A percentile compares a stretch with the other conserved stretches of the same genome.
Evolutionary conservation across 805 yeast species (phyloP).

Genomic region (Ogataea paradorogensis): DNA sequence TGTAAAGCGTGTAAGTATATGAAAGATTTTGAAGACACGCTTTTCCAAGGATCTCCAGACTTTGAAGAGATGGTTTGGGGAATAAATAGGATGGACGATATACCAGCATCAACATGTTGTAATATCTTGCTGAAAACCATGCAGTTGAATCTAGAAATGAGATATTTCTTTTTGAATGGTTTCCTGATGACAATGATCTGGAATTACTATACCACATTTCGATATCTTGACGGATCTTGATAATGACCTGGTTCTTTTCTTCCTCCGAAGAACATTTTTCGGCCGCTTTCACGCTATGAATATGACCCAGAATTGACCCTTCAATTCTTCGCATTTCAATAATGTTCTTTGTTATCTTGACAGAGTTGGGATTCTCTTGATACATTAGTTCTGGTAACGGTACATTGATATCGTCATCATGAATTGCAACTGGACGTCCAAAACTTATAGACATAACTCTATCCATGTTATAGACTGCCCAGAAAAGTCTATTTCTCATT

Average conservation of each 20-base stretch:
- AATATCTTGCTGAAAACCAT: conserved; percentile 42
- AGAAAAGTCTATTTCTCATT: conserved; percentile 39
- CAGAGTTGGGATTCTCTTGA: conserved; percentile 40
- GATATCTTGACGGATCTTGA: conserved; percentile 34
- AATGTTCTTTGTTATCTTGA: conserved; percentile 40
- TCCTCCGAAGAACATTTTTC: conserved; percentile 30
- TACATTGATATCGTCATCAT: conserved; percentile 29
- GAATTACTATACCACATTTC: conserved; percentile 36
- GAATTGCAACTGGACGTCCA: conserved; percentile 28
- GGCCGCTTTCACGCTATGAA: conserved; percentile 44
- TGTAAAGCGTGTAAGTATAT: conserved; percentile 44
- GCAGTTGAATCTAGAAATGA: conserved; percentile 32
- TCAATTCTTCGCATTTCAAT: conserved; percentile 45
- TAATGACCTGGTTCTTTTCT: conserved; percentile 34
- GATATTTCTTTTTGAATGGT: conserved; percentile 15
- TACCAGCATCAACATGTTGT: conserved; percentile 43
- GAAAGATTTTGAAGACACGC: conserved; percentile 45
- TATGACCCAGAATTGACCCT: conserved; percentile 42
- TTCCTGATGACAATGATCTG: conserved; percentile 18
- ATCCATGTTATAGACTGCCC: conserved; percentile 31
- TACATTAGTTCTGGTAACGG: conserved; percentile 34
- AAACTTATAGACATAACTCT: conserved; percentile 26
- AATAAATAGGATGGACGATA: conserved; percentile 50
- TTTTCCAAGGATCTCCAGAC: conserved; percentile 42
- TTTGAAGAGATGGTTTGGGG: conserved; percentile 42